Conservation (phyloP, 1,284 basidiomycete species). For the Cutaneotrichosporon mucoides region DNA sequence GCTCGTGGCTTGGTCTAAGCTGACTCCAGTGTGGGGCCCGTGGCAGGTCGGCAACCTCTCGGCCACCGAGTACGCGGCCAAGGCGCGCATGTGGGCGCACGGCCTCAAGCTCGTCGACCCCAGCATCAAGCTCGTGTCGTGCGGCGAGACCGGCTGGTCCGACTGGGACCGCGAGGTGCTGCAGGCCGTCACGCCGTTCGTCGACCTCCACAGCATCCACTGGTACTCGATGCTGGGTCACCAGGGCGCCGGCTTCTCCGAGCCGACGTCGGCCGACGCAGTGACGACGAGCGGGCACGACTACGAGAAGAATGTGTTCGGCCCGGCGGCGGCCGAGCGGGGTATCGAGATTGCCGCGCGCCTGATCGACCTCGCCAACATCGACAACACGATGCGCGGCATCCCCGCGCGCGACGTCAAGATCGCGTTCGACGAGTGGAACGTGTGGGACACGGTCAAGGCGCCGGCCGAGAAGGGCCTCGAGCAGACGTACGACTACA, state of each 20-base stretch:
- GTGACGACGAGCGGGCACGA: slow-evolving; percentile 34
- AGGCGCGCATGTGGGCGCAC: slow-evolving; percentile 61
- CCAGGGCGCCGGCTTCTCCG: slow-evolving; percentile 5
- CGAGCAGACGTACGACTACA: slow-evolving; percentile 60
- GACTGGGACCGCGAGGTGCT: slow-evolving; percentile 47
- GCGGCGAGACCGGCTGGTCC: slow-evolving; percentile 51
- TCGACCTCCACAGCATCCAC: slow-evolving; percentile 45
- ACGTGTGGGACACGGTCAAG: slow-evolving; percentile 49
- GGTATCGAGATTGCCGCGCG: slow-evolving; percentile 48
- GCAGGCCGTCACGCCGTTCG: slow-evolving; percentile 32
- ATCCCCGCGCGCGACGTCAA: slow-evolving; percentile 37
- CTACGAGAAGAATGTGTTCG: slow-evolving; percentile 53
- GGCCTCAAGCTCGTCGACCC: slow-evolving; percentile 60
- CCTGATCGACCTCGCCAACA: slow-evolving; percentile 51
- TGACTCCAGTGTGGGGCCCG: slow-evolving; percentile 54
- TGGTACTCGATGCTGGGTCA: slow-evolving; percentile 23
- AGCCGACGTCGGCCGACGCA: too few relatives aligned
- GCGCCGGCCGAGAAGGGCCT: slow-evolving; percentile 53
- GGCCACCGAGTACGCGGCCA: slow-evolving; percentile 57
- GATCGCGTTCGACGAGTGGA: slow-evolving; percentile 55
- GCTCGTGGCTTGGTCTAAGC: too few relatives aligned
- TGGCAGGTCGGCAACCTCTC: slow-evolving; percentile 64
- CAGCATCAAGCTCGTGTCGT: slow-evolving; percentile 56
- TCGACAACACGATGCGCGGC: slow-evolving; percentile 26
- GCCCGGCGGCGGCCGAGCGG: slow-evolving; percentile 48